Conservation (phyloP, 768 basidiomycete genomes). For the Termitomyces sp. region DNA sequence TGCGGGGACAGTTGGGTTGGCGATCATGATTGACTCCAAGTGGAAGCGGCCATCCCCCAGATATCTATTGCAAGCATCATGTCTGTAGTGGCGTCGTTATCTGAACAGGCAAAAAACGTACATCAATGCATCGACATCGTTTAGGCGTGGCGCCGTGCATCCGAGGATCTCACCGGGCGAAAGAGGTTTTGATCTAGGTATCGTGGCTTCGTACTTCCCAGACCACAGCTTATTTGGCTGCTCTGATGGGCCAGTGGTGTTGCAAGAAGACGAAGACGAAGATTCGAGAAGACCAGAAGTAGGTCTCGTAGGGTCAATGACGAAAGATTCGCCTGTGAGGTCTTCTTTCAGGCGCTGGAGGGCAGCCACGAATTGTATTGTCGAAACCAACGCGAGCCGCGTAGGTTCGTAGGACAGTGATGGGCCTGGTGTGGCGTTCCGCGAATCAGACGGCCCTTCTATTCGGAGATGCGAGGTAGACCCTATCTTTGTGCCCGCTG, state of each 20-base stretch:
- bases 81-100: not conserved
- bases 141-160: constrained; percentile 87
- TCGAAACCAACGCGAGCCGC: constrained; percentile 88
- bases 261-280: constrained; percentile 1
- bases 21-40: constrained; percentile 98
- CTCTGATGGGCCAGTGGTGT: not conserved
- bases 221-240: constrained; percentile 34
- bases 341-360: constrained; percentile 84
- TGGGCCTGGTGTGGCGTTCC: constrained; percentile 10
- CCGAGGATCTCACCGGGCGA: constrained; percentile 97
- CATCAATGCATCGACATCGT: constrained; percentile 86
- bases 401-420: constrained; percentile 38
- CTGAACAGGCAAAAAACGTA: constrained; percentile 33
- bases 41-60: constrained; percentile 98
- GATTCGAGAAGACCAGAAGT: constrained; percentile 10
- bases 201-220: constrained; percentile 68
- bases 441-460: constrained; percentile 33
- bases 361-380: constrained; percentile 96
- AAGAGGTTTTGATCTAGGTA: constrained; percentile 87
- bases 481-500: constrained; percentile 42
- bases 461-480: constrained; percentile 60
- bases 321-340: constrained; percentile 42
- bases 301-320: constrained; percentile 10
- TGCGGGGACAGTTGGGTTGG: constrained; percentile 92
- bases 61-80: constrained; percentile 52